Percentiles rank a stretch among this genome's conserved stretches.
Evolutionary conservation across 139 green algal species (phyloP).

Genomic region (Medakamo hakoo): DNA sequence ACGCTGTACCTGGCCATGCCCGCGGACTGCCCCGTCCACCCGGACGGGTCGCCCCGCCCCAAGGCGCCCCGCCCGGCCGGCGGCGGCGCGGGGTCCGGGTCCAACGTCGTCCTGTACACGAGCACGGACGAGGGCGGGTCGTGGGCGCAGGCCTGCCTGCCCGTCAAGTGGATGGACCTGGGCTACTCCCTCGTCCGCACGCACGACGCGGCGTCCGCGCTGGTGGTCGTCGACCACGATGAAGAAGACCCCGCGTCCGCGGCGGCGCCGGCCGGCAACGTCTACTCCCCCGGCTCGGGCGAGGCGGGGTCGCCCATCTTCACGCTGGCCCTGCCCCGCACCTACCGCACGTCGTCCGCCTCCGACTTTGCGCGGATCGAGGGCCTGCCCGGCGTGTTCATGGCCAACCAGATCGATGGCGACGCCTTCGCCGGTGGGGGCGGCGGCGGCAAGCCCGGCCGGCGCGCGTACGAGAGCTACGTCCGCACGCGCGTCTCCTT

Average conservation of each 20-base stretch:
- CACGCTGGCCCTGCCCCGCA: conserved; percentile 42
- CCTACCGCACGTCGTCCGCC: conserved; percentile 35
- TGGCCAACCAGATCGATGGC: conserved; percentile 60
- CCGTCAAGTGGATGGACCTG: conserved; percentile 34
- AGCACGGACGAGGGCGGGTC: conserved; percentile 26
- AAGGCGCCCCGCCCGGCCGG: conserved; percentile 13
- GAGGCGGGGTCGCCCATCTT: conserved; percentile 66
- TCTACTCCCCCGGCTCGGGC: conserved; percentile 34
- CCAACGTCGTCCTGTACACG: conserved; percentile 28
- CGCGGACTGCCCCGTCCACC: conserved; percentile 48
- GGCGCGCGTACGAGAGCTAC: conserved; percentile 2
- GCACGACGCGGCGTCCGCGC: conserved; percentile 42
- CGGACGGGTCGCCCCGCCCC: conserved; percentile 29
- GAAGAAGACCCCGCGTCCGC: conserved; percentile 27
- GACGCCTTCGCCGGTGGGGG: conserved; percentile 13
- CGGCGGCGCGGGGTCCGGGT: conserved; percentile 28
- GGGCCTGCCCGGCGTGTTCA: conserved; percentile 63
- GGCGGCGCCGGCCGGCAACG: conserved; percentile 14
- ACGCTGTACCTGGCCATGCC: conserved; percentile 53
- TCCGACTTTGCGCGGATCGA: conserved; percentile 65
- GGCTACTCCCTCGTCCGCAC: conserved; percentile 73
- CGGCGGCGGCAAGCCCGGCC: neutral
- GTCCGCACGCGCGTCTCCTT: conserved; percentile 45
- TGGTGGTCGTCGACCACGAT: conserved; percentile 68
- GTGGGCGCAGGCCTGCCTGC: conserved; percentile 47